phyloP scores from a whole-genome alignment of 805 yeast species.

The Debaryomyces maramus region DNA sequence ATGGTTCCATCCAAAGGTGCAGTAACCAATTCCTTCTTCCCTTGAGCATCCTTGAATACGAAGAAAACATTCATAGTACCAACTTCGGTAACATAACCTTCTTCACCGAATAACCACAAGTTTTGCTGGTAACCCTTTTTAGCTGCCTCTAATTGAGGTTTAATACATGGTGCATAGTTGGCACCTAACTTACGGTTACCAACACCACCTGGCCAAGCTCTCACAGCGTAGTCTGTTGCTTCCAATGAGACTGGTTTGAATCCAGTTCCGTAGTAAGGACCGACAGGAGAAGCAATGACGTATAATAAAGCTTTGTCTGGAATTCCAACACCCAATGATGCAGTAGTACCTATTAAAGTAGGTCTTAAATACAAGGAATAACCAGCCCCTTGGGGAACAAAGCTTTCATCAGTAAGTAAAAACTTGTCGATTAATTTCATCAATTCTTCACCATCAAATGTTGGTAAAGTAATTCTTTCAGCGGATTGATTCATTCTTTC shows the following conservation, averaged over 20 bases:
- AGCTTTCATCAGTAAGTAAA: slow-evolving; percentile 68
- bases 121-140: slow-evolving; percentile 91
- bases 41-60: slow-evolving; percentile 77
- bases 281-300: slow-evolving; percentile 93
- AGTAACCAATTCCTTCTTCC: slow-evolving; percentile 88
- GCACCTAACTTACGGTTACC: slow-evolving; percentile 97
- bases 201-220: slow-evolving; percentile 99
- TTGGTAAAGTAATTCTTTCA: slow-evolving; percentile 84
- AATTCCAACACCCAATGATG: slow-evolving; percentile 80
- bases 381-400: slow-evolving; percentile 85
- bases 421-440: slow-evolving; percentile 74
- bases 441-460: slow-evolving; percentile 76
- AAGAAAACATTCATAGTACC: slow-evolving; percentile 97
- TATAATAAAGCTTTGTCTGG: slow-evolving; percentile 82
- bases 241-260: slow-evolving; percentile 93
- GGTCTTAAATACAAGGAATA: slow-evolving; percentile 93
- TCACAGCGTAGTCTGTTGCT: slow-evolving; percentile 92
- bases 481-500: slow-evolving; percentile 86
- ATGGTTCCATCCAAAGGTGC: slow-evolving; percentile 98
- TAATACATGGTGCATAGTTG: slow-evolving; percentile 93
- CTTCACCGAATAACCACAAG: slow-evolving; percentile 93
- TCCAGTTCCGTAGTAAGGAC: slow-evolving; percentile 88
- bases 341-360: slow-evolving; percentile 89
- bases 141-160: slow-evolving; percentile 90
- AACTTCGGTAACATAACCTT: slow-evolving; percentile 85